phyloP scores from a whole-genome alignment of 2,329 filamentous ascomycete genomes.

The Microcyclospora tardicrescens region DNA sequence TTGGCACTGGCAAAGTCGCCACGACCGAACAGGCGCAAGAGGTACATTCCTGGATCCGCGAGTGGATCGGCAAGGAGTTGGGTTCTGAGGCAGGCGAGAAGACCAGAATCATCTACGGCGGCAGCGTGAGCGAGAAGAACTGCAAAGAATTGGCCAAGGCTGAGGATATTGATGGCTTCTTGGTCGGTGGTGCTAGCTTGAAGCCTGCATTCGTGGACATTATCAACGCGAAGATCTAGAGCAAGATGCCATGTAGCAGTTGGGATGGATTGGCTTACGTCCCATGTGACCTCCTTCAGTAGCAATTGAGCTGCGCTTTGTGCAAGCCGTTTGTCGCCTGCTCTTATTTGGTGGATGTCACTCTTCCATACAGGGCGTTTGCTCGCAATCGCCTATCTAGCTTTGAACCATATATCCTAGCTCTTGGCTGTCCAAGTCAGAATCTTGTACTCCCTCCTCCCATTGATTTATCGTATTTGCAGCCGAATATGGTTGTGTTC shows the following conservation, averaged over 20 bases:
- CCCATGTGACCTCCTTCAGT: no score
- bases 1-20: slow-evolving; percentile 87
- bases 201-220: slow-evolving; percentile 82
- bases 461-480: no score
- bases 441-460: no score
- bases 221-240: slow-evolving; percentile 44
- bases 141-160: slow-evolving; percentile 84
- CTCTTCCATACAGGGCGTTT: no score
- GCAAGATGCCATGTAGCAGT: slow-evolving; percentile 1
- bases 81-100: slow-evolving; percentile 68
- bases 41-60: slow-evolving; percentile 81
- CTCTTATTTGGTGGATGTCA: no score
- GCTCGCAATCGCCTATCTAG: no score
- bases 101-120: slow-evolving; percentile 92
- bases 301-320: no score
- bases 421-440: no score
- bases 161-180: slow-evolving; percentile 92
- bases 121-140: slow-evolving; percentile 97
- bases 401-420: no score
- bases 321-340: no score
- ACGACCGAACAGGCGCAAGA: slow-evolving; percentile 84
- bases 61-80: slow-evolving; percentile 65
- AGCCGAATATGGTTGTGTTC: no score
- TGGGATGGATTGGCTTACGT: no score
- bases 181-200: slow-evolving; percentile 89